These are phyloP conservation scores for Lasiosphaeria ovina DNA, from an alignment of 495 filamentous ascomycete species.

Conservation along the genomic window DNA sequence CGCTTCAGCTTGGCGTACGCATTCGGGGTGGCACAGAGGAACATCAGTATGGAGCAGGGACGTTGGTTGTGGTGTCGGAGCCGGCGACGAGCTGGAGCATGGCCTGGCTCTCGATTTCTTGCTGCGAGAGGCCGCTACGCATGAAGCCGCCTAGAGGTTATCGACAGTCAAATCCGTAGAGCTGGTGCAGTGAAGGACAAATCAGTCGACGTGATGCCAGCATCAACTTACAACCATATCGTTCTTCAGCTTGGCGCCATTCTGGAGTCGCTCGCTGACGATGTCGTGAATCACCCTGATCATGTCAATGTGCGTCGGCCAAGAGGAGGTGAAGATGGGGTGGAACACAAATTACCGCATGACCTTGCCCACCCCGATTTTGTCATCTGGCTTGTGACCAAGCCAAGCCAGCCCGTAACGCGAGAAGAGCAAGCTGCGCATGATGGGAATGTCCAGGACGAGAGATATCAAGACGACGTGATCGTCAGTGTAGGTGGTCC, in stretches of 20 bases:
- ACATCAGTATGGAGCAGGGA: conserved; percentile 49
- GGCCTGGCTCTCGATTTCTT: conserved; percentile 37
- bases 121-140: conserved; percentile 26
- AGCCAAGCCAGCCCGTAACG: too few species aligned
- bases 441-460: conserved; percentile 28
- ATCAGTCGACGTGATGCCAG: too few species aligned
- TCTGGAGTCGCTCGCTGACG: conserved; percentile 34
- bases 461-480: conserved; percentile 25
- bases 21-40: conserved; percentile 42
- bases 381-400: too few species aligned
- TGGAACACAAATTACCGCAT: conserved; percentile 47
- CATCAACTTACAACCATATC: conserved; percentile 40
- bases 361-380: too few species aligned
- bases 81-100: conserved; percentile 55
- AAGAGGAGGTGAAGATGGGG: conserved; percentile 48
- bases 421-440: conserved; percentile 28
- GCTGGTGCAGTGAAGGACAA: background rate
- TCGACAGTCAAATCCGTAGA: conserved; percentile 20
- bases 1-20: conserved; percentile 53
- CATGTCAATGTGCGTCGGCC: background rate
- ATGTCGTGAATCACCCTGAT: conserved; percentile 26
- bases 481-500: conserved; percentile 40
- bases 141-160: conserved; percentile 31
- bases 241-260: conserved; percentile 22
- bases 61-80: conserved; percentile 62